Base-by-base conservation (phyloP, 1,284 basidiomycete genomes). In the Puccinia triticina region DNA sequence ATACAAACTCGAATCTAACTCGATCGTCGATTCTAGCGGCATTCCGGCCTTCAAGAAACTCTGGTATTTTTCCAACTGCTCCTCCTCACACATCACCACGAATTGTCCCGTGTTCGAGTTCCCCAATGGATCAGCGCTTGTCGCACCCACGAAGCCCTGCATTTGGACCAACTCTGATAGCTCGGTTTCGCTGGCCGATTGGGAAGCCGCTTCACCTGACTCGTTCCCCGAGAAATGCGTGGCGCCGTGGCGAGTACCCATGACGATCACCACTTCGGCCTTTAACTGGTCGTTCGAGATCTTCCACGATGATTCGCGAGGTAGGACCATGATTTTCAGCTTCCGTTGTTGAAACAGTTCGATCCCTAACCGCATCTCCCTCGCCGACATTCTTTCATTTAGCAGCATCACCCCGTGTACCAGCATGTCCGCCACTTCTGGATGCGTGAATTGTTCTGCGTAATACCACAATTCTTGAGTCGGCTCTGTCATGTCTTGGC, bases 351-450 rank as follows among this genome's bases (percentile, higher is more conserved):
- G 91, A 86, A 93, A 98, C 43, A 99, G 90, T 85, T 93, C 91
- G 77, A 98, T 90, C 83, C 94, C 91, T 59, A 95, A 87, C 16
- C 89, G 89, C n/a, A 93, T 90, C 86, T 99, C 96, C 12, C 88
- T 84, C 78, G 89, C 90, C 1, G 89, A 87, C 83, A 96, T 89
- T 1, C 91, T 91, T n/a, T 91, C 90, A 86, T 96, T 91, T 87
- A 93, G 93, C 84, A 98, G 90, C 10, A 94, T 96, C 53, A 99
- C 91, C 0, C 98, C 97, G 85, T 93, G 93, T n/a, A 91, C 90
- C 34, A 97, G 88, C 57, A 92, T 91, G 85, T 98, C 93, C 37
- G 89, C 88, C 2, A 98, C 89, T 23, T 89, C 88, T 14, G 85
- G 84, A 85, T 96, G 93, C 77, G 90, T 89, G n/a, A 98, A 88